Percentiles rank a stretch among this genome's conserved stretches.
phyloP scores from a whole-genome alignment of 2,329 filamentous ascomycete species.

The Aureobasidium sp. region DNA sequence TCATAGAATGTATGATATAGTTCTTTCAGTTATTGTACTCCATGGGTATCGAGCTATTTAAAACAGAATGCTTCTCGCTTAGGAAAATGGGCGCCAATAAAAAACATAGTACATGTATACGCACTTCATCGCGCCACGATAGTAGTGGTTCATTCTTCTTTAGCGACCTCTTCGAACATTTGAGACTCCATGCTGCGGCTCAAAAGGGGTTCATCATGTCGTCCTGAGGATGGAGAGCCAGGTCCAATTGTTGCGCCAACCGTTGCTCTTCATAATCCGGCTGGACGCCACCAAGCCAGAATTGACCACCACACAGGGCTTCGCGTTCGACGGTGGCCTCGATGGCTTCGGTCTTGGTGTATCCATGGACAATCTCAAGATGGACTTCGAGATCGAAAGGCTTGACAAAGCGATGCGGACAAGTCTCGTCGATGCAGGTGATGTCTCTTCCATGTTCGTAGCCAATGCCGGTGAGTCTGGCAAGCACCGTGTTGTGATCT shows the following conservation, averaged over 20 bases:
- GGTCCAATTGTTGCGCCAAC: conserved; percentile 21
- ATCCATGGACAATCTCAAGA: conserved; percentile 39
- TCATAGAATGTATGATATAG: background rate
- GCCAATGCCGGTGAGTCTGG: conserved; percentile 49
- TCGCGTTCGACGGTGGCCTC: conserved; percentile 31
- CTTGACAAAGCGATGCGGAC: conserved; percentile 49
- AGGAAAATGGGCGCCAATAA: background rate
- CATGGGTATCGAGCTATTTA: conserved; percentile 10
- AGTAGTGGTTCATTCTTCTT: background rate
- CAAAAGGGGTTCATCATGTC: background rate
- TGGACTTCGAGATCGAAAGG: conserved; percentile 54
- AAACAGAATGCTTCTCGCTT: conserved; percentile 7
- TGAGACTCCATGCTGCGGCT: background rate
- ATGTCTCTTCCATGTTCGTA: conserved; percentile 48
- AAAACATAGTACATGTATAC: background rate
- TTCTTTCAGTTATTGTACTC: background rate
- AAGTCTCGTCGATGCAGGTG: conserved; percentile 44
- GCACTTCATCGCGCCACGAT: background rate
- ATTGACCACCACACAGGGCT: conserved; percentile 36
- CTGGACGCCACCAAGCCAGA: conserved; percentile 38
- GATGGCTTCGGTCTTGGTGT: conserved; percentile 32
- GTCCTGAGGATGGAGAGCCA: conserved; percentile 15
- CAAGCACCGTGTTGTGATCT: conserved; percentile 14
- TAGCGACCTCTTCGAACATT: background rate
- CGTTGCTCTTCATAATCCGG: conserved; percentile 30